Percentiles rank a stretch among this genome's conserved stretches.
phyloP scores from a whole-genome alignment of 1,139 yeast genomes.

The Candida pseudoviswanathii region DNA sequence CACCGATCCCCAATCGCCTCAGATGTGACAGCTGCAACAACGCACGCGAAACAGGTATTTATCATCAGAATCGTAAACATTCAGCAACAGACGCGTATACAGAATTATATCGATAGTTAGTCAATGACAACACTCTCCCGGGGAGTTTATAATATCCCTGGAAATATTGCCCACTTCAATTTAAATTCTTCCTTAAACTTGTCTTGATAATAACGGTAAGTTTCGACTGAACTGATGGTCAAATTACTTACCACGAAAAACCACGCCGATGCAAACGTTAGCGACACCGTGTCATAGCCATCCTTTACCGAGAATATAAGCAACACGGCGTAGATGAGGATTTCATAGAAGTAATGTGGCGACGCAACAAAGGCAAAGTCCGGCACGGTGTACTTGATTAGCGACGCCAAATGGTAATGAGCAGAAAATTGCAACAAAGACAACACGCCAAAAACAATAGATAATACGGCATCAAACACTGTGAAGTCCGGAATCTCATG shows the following conservation, averaged over 20 bases:
- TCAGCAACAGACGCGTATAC: background rate
- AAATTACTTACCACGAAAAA: conserved; percentile 69
- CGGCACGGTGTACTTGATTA: conserved; percentile 73
- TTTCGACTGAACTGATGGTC: conserved; percentile 61
- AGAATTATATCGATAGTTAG: too few species aligned
- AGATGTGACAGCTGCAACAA: too few species aligned
- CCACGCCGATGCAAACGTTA: conserved; percentile 26
- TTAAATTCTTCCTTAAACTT: conserved; percentile 25
- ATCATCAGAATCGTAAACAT: background rate
- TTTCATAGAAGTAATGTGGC: conserved; percentile 84
- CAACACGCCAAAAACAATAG: conserved; percentile 39
- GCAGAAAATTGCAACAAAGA: conserved; percentile 59
- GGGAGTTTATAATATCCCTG: conserved; percentile 18
- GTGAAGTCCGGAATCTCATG: conserved; percentile 12
- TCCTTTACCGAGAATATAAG: conserved; percentile 22
- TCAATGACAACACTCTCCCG: too few species aligned
- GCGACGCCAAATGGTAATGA: conserved; percentile 60
- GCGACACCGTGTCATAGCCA: conserved; percentile 13
- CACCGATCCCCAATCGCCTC: too few species aligned
- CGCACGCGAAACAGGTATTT: background rate
- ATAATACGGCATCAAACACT: conserved; percentile 18
- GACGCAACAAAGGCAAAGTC: conserved; percentile 50
- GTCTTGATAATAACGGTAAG: conserved; percentile 52
- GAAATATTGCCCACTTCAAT: conserved; percentile 22
- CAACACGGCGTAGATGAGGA: conserved; percentile 56